phyloP scores from a whole-genome alignment of 768 basidiomycete genomes.

The Mycena metata region DNA sequence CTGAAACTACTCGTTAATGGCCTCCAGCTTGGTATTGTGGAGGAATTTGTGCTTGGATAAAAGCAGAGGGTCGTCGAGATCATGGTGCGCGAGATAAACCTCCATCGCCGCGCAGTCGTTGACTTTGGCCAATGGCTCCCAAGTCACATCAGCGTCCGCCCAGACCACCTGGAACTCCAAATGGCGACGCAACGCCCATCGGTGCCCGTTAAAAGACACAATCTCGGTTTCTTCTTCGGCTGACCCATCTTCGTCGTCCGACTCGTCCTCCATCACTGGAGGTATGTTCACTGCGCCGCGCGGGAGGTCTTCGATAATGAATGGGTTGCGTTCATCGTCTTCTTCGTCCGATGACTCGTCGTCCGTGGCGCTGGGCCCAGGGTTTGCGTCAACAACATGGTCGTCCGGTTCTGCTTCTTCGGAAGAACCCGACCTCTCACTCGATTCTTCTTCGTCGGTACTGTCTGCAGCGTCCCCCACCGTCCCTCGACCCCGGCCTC shows the following conservation, averaged over 20 bases:
- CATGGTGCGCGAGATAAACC: slow-evolving; percentile 7
- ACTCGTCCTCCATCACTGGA: background rate
- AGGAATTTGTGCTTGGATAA: slow-evolving; percentile 9
- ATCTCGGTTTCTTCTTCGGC: slow-evolving; percentile 8
- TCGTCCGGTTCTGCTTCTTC: slow-evolving; percentile 6
- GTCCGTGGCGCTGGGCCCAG: background rate
- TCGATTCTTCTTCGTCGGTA: slow-evolving; percentile 8
- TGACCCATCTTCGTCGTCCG: slow-evolving; percentile 19
- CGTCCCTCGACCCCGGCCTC: background rate
- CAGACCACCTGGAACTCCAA: slow-evolving; percentile 29
- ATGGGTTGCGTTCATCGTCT: background rate
- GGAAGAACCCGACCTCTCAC: background rate
- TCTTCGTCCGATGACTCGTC: background rate
- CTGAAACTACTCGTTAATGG: slow-evolving; percentile 4
- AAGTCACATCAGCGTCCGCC: slow-evolving; percentile 26
- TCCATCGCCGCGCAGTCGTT: slow-evolving; percentile 29
- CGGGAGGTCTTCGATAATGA: background rate
- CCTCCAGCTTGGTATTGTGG: background rate
- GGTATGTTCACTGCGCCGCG: background rate
- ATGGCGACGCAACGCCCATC: slow-evolving; percentile 4
- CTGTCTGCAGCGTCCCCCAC: no score
- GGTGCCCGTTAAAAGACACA: slow-evolving; percentile 12
- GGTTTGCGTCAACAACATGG: background rate
- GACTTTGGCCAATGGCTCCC: slow-evolving; percentile 29
- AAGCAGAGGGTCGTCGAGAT: slow-evolving; percentile 12